Base-by-base conservation (phyloP, 2,329 filamentous ascomycete species). In the Gaeumannomyces sp. region DNA sequence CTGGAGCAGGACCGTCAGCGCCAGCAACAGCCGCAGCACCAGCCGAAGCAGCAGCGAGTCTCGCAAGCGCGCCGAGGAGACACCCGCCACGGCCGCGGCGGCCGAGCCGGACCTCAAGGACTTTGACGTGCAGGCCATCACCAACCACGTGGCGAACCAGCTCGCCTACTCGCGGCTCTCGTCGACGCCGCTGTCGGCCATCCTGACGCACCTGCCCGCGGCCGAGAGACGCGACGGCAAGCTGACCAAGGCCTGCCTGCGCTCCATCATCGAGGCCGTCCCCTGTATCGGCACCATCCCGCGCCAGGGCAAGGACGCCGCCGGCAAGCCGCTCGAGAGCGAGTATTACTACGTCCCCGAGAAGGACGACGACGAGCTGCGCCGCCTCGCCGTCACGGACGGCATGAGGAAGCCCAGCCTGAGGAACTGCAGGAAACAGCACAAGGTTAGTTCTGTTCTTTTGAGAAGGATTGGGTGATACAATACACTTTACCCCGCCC, bases 331-430 rank as follows among this genome's bases (percentile, higher is more conserved):
- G 8, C 84, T 99, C 1, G 94, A 99, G 81, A 96, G 91, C 80
- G 93, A 99, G 76, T 98, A 96, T 76, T 98, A 98, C 78, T 99
- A 99, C 73, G 83, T 97, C 10, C 91, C 93, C 0, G 94, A 98
- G 75, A 83, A 87, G 72, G 95, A 99, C 73, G 81, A 83, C 2
- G 93, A 98, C 73, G 84, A 88, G 68, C 86, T 89, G 73, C 86
- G 94, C 66, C 86, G 91, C 63, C 85, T 92, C 64, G 90, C 93
- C 28, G 92, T 97, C 19, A 92, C 93, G 1, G 89, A 93, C 69
- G 91, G 92, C 64, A 80, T 97, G 74, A 85, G 92, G 65, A 97
- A 96, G 78, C 94, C 93, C 59, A 95, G 92, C 71, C 79, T 99
- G 72, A 85, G 95, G 69, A 89, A 89, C 73, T 97, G 95, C 73